Evolutionary conservation across 148 eudicot species (phyloP).

Genomic region (Amaranthus palmeri): DNA sequence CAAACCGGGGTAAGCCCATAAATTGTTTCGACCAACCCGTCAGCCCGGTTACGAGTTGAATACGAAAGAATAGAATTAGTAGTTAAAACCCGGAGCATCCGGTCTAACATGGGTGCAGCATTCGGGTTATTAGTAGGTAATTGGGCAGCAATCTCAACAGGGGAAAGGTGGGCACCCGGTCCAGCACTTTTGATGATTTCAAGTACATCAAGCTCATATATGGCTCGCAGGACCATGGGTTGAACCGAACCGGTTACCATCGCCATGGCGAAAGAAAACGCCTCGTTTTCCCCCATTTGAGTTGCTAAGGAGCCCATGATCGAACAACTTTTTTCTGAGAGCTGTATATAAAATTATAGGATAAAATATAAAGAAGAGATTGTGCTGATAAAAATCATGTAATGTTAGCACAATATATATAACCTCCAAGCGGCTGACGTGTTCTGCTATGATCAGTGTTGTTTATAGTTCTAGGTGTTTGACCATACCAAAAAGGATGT

Average conservation of each 20-base stretch:
- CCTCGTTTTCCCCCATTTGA: too few relatives aligned
- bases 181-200: slow-evolving; percentile 30
- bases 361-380: too few relatives aligned
- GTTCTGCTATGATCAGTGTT: too few relatives aligned
- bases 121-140: slow-evolving; percentile 15
- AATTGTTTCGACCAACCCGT: slow-evolving; percentile 11
- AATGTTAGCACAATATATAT: too few relatives aligned
- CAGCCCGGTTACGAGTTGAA: neutral
- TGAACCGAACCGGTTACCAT: too few relatives aligned
- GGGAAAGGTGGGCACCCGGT: slow-evolving; percentile 36
- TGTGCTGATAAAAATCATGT: too few relatives aligned
- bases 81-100: slow-evolving; percentile 25
- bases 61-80: slow-evolving; percentile 22
- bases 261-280: too few relatives aligned
- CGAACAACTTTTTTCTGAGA: too few relatives aligned
- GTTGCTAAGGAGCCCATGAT: slow-evolving; percentile 7
- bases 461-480: too few relatives aligned
- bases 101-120: slow-evolving; percentile 17
- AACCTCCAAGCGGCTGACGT: too few relatives aligned
- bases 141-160: slow-evolving; percentile 35
- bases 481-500: too few relatives aligned
- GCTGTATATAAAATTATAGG: too few relatives aligned
- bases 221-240: neutral
- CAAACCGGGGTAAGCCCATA: slow-evolving; percentile 25
- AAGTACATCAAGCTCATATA: slow-evolving; percentile 11